A percentile compares a stretch with the other conserved stretches of the same genome.
Evolutionary conservation across 2,329 filamentous ascomycete genomes (phyloP).

Genomic region (Trichoderma sp.): DNA sequence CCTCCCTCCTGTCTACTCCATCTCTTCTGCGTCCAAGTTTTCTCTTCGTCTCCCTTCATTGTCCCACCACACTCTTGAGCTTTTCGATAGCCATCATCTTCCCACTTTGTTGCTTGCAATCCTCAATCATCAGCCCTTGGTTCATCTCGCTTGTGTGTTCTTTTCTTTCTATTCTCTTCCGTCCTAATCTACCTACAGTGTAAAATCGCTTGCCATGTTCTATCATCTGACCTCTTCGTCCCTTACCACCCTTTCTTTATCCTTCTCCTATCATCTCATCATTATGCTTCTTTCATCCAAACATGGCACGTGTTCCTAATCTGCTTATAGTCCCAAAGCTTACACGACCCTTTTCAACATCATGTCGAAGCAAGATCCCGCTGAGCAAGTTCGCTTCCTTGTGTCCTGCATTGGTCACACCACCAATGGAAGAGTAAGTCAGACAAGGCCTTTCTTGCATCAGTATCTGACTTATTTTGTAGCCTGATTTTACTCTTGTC

Average conservation of each 20-base stretch:
- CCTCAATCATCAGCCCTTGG: background rate
- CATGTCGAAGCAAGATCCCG: slow-evolving; percentile 52
- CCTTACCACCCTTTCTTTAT: background rate
- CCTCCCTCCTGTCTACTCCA: background rate
- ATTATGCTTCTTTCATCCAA: background rate
- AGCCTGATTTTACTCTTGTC: slow-evolving; percentile 67
- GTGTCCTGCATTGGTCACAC: slow-evolving; percentile 63
- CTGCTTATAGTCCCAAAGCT: background rate
- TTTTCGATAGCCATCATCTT: background rate
- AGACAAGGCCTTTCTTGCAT: fast-evolving
- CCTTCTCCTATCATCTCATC: background rate
- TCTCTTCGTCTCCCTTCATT: background rate
- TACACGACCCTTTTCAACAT: slow-evolving; percentile 23
- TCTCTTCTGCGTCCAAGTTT: background rate
- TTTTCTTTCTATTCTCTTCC: background rate
- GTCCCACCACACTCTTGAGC: background rate
- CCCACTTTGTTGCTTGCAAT: background rate
- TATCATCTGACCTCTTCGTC: background rate
- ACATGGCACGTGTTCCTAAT: background rate
- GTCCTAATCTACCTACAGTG: background rate
- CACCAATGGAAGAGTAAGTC: slow-evolving; percentile 55
- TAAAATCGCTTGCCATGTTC: background rate
- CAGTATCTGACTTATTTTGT: background rate
- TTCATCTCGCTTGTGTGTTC: background rate
- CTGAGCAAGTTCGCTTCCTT: slow-evolving; percentile 62